Conservation (phyloP, 2,329 filamentous ascomycete genomes). For the Microdochium trichocladiopsis region DNA sequence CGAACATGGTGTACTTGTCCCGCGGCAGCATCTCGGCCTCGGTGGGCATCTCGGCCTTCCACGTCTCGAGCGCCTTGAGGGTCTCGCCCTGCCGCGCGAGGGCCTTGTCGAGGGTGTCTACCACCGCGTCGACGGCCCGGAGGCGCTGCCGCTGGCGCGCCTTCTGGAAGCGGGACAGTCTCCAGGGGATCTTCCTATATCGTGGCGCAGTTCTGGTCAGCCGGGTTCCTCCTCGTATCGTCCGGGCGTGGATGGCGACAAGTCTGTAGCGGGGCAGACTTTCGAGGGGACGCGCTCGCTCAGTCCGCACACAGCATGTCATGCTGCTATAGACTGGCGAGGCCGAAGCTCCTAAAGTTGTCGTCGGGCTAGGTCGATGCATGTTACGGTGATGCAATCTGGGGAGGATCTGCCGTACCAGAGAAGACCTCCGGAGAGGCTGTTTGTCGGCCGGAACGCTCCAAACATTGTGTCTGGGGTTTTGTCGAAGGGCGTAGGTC, state of each 20-base stretch:
- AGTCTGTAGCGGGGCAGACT: no score
- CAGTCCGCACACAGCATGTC: no score
- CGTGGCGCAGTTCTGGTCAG: conserved; percentile 3
- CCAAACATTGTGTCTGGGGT: conserved; percentile 61
- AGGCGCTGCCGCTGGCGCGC: conserved; percentile 76
- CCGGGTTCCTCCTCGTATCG: not conserved
- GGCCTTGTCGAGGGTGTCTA: conserved; percentile 74
- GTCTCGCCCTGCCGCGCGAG: conserved; percentile 66
- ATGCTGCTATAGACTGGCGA: no score
- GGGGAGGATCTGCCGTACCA: conserved; percentile 49
- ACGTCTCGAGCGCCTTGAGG: conserved; percentile 73
- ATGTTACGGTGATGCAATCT: not conserved
- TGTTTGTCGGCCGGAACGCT: conserved; percentile 70
- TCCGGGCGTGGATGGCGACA: not conserved
- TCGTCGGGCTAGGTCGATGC: no score
- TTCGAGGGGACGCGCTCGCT: no score
- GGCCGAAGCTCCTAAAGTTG: no score
- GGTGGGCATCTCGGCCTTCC: conserved; percentile 93
- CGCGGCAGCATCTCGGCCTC: conserved; percentile 92
- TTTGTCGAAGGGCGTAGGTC: not conserved
- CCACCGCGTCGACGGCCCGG: conserved; percentile 78
- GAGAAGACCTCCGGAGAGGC: conserved; percentile 72
- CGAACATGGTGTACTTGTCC: conserved; percentile 98
- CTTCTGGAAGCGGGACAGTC: conserved; percentile 88
- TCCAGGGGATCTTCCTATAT: conserved; percentile 87